Percentiles rank a stretch among this genome's conserved stretches.
These are phyloP conservation scores for Forsythia suspensa DNA, from an alignment of 257 asterid genomes.

Conservation along the genomic window DNA sequence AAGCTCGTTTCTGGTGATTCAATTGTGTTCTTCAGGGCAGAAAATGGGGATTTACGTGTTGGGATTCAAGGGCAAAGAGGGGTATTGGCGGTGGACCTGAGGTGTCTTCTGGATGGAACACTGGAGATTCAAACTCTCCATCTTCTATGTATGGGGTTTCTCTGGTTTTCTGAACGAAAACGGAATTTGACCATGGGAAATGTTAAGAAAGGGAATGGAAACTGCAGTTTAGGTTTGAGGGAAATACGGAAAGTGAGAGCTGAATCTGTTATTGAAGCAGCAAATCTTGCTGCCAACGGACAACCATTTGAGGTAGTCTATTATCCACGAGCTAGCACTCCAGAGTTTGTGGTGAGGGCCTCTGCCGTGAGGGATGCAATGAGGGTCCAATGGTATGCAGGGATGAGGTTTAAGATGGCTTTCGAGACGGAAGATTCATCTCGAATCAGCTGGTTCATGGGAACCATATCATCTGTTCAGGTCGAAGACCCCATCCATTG, in stretches of 20 bases:
- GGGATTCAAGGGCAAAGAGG: constrained; percentile 73
- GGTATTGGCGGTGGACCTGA: constrained; percentile 54
- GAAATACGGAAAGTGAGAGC: constrained; percentile 42
- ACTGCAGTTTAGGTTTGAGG: constrained; percentile 28
- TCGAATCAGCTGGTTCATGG: constrained; percentile 86
- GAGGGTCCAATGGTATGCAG: constrained; percentile 66
- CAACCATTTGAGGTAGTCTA: constrained; percentile 65
- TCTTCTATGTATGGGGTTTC: constrained; percentile 35
- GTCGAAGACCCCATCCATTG: constrained; percentile 63
- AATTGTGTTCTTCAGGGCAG: constrained; percentile 67
- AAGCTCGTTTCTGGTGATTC: constrained; percentile 87
- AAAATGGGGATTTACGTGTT: constrained; percentile 70
- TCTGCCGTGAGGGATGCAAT: constrained; percentile 59
- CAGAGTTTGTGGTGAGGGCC: constrained; percentile 75
- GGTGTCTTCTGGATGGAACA: constrained; percentile 60
- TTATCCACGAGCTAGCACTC: constrained; percentile 71
- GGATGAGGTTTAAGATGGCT: constrained; percentile 88
- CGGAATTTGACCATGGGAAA: constrained; percentile 24
- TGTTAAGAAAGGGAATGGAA: constrained; percentile 32
- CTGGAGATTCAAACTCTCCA: constrained; percentile 32
- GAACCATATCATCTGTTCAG: constrained; percentile 63
- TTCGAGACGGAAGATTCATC: constrained; percentile 86
- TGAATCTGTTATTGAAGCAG: constrained; percentile 65
- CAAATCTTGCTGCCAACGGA: constrained; percentile 49
- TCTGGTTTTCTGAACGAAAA: constrained; percentile 42